These are phyloP conservation scores for Tuber borchii DNA, from an alignment of 495 filamentous ascomycete genomes.

Conservation along the genomic window DNA sequence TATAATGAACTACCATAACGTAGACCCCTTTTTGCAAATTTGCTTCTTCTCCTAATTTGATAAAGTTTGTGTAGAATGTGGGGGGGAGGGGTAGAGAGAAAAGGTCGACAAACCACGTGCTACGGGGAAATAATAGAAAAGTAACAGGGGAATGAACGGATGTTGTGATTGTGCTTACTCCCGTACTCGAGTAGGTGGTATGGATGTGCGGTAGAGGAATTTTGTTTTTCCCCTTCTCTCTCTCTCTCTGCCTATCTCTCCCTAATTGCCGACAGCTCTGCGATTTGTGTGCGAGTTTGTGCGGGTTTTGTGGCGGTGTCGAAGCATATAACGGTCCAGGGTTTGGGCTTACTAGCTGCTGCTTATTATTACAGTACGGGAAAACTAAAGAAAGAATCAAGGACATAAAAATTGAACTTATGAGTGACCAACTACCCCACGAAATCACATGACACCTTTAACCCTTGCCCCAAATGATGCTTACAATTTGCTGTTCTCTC, in stretches of 20 bases:
- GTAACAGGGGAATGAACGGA: neutral
- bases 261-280: neutral
- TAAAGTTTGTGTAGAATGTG: conserved; percentile 3
- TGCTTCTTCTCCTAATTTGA: neutral
- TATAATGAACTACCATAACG: conserved; percentile 59
- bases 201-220: neutral
- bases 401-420: too few relatives aligned
- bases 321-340: neutral
- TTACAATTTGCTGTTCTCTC: too few relatives aligned
- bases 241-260: neutral
- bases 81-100: conserved; percentile 4
- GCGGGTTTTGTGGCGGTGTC: neutral
- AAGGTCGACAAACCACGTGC: neutral
- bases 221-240: neutral
- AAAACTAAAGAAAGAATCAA: too few relatives aligned
- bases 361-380: neutral
- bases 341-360: neutral
- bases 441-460: too few relatives aligned
- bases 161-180: neutral
- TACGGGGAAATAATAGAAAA: neutral
- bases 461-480: too few relatives aligned
- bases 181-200: neutral
- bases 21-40: conserved; percentile 13
- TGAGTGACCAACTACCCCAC: too few relatives aligned
- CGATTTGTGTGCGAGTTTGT: neutral